These are phyloP conservation scores for Bipolaris sorokiniana DNA, from an alignment of 2,329 filamentous ascomycete species.

Conservation along the genomic window DNA sequence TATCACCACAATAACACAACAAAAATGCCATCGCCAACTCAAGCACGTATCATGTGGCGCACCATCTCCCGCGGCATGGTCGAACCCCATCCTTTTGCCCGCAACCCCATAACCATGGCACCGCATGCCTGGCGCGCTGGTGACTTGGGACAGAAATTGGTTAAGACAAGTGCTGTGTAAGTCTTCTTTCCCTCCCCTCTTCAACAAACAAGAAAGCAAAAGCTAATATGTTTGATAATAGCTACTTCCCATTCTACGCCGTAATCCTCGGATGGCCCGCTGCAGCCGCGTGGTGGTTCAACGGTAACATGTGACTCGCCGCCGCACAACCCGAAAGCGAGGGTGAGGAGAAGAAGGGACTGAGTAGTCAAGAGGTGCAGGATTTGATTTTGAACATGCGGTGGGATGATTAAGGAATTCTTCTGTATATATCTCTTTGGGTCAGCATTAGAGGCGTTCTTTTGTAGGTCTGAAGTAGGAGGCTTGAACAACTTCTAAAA, in stretches of 20 bases:
- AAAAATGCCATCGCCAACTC: conserved; percentile 42
- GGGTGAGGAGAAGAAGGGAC: conserved; percentile 3
- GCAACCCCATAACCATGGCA: conserved; percentile 35
- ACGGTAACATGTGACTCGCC: conserved; percentile 42
- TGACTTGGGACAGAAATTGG: conserved; percentile 30
- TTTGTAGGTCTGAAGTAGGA: not conserved
- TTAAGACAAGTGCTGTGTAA: conserved; percentile 37
- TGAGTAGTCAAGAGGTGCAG: conserved; percentile 32
- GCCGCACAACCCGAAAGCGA: conserved; percentile 14
- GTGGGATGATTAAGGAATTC: conserved; percentile 35
- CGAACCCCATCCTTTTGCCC: conserved; percentile 46
- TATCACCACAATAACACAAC: not conserved
- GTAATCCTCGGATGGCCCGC: conserved; percentile 45
- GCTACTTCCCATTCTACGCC: conserved; percentile 38
- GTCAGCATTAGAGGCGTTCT: not conserved
- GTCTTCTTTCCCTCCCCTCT: conserved; percentile 6
- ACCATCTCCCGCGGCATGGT: conserved; percentile 41
- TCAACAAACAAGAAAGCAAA: not conserved
- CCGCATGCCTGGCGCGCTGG: conserved; percentile 35
- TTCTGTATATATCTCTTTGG: not conserved
- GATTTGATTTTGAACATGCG: conserved; percentile 37
- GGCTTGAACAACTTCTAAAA: too few species aligned
- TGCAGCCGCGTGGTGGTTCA: conserved; percentile 33
- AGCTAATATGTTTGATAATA: conserved; percentile 9
- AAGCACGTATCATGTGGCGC: conserved; percentile 41